Base-by-base conservation (phyloP, 495 filamentous ascomycete genomes). In the Hyaloscypha bicolor region DNA sequence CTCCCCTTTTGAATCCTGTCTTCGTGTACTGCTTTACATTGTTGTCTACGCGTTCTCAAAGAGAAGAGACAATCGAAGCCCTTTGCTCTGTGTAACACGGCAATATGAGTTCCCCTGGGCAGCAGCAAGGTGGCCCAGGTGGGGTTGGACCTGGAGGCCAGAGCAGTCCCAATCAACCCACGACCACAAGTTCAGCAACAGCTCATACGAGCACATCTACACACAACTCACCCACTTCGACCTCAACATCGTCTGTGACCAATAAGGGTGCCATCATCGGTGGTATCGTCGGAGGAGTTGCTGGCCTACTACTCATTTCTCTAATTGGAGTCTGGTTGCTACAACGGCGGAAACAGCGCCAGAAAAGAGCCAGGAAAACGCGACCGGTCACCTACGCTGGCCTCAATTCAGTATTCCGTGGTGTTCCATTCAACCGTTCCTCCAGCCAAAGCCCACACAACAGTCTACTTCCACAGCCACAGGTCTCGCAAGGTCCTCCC, bases 361-460 rank as follows among this genome's bases (percentile, higher is more conserved):
- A 59, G 35, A 31, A 25, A 1, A 29, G 21, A 56, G 56, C 11
- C 19, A 59, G 39, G 45, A 59, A 11, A 4, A 37, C 42, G 4
- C 21, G 56, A 31, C 59, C 58, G 4, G 60, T 66, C 3, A 70
- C 63, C n/a, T 70, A 70, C 51, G 25, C 63, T 8, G 31, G 59
- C 16, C 63, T 70, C 29, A 70, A 66, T 55, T 8, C 31, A 14
- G 35, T 45, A 25, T 66, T 66, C 39, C 11, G 62, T 33, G 68
- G 68, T 55, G 68, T 70, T 25, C 63, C 63, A 51, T 70, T 66
- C 14, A 19, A 39, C 22, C 55, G 22, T 9, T 55, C 55, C n/a
- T 37, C 60, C 16, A 21, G 53, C 29, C 48, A 39, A 9, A 63
- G 53, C 21, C 64, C 37, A 45, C 65, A 57, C 19, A 32, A 68